phyloP scores from a whole-genome alignment of 768 basidiomycete species.

The Leccinellum rugosiceps region DNA sequence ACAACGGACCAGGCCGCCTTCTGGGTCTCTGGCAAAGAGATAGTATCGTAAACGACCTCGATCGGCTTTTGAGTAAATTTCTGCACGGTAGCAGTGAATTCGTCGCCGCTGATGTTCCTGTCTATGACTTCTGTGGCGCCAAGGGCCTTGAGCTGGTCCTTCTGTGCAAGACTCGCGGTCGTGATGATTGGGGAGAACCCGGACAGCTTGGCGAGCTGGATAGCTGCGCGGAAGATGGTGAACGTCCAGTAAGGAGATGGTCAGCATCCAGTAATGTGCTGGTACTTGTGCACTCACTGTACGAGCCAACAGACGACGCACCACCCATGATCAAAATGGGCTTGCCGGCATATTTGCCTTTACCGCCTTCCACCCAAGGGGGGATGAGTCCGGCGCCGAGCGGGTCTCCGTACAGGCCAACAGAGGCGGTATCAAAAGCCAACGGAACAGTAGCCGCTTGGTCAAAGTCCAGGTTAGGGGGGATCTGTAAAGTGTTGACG shows the following conservation, averaged over 20 bases:
- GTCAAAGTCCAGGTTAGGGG: constrained; percentile 41
- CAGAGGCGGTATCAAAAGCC: constrained; percentile 43
- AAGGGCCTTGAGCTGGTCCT: constrained; percentile 31
- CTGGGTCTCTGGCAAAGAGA: constrained; percentile 36
- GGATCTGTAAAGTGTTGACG: constrained; percentile 34
- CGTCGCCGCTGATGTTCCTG: constrained; percentile 16
- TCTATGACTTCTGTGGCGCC: constrained; percentile 43
- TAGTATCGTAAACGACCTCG: constrained; percentile 28
- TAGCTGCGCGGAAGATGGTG: constrained; percentile 18
- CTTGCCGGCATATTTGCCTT: constrained; percentile 37
- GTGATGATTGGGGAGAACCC: constrained; percentile 43
- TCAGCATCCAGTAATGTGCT: neutral
- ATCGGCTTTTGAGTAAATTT: constrained; percentile 25
- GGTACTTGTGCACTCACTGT: constrained; percentile 28
- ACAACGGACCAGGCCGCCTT: constrained; percentile 31
- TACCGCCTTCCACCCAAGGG: constrained; percentile 32
- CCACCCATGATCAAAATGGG: constrained; percentile 51
- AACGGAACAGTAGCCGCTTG: constrained; percentile 47
- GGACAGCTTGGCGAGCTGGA: constrained; percentile 39
- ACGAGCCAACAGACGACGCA: constrained; percentile 46
- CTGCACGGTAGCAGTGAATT: constrained; percentile 18
- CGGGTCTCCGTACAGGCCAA: constrained; percentile 42
- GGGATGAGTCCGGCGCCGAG: constrained; percentile 39
- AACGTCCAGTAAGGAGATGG: neutral
- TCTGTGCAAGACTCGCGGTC: constrained; percentile 33